Evolutionary conservation across 306 rosid genomes (phyloP).

Genomic region (Malus asiatica): DNA sequence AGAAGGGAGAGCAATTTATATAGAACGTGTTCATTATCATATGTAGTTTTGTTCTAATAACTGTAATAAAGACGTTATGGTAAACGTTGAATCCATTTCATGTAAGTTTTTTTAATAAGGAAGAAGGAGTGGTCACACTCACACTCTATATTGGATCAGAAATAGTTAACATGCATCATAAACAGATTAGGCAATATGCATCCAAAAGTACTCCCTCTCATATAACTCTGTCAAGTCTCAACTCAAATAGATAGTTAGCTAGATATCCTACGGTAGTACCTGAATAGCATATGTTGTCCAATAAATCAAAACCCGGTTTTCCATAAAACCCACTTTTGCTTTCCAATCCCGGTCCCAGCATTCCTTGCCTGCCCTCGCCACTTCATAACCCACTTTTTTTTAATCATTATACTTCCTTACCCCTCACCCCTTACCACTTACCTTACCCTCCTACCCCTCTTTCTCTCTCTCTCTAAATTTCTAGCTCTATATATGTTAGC

Average conservation of each 20-base stretch:
- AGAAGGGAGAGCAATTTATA: not conserved
- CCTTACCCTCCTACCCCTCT: conserved; percentile 23
- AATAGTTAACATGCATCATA: not conserved
- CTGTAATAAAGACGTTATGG: too few relatives aligned
- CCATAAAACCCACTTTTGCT: conserved; percentile 26
- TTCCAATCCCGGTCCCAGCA: conserved; percentile 56
- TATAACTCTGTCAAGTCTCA: not conserved
- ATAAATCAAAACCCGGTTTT: conserved; percentile 17
- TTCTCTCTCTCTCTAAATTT: not conserved
- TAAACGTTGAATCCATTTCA: too few relatives aligned
- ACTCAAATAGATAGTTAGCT: not conserved
- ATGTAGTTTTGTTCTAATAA: too few relatives aligned
- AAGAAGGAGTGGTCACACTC: not conserved
- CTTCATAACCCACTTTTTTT: conserved; percentile 19
- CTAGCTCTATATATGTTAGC: conserved; percentile 38
- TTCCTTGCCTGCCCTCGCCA: conserved; percentile 47
- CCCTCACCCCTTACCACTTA: not conserved
- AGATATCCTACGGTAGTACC: not conserved
- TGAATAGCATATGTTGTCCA: conserved; percentile 10
- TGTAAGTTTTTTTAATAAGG: too few relatives aligned
- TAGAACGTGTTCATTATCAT: too few relatives aligned
- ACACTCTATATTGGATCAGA: not conserved
- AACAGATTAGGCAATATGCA: not conserved
- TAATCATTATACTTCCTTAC: not conserved
- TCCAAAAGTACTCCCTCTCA: not conserved